A percentile compares a stretch with the other conserved stretches of the same genome.
Conservation (phyloP, 768 basidiomycete species). For the Boletus pseudo-olivaceus region DNA sequence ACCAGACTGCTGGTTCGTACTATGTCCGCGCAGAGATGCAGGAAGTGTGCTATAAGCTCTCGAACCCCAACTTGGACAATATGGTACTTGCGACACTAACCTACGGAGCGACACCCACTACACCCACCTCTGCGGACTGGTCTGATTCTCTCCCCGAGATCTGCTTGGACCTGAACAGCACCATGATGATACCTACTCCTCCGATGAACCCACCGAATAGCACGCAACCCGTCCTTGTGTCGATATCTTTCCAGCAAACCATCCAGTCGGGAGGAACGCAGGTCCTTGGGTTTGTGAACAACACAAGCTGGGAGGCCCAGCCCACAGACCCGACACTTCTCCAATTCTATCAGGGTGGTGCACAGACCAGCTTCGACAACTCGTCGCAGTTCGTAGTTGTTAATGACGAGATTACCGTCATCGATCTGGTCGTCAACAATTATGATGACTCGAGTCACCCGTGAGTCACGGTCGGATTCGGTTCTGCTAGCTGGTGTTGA, state of each 20-base stretch:
- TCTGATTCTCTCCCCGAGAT: conserved; percentile 20
- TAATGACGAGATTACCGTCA: conserved; percentile 26
- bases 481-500: background rate
- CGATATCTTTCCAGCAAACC: conserved; percentile 26
- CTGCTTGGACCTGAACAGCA: conserved; percentile 28
- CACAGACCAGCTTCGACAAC: conserved; percentile 25
- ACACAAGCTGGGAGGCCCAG: conserved; percentile 27
- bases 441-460: conserved; percentile 31
- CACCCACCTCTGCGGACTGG: conserved; percentile 27
- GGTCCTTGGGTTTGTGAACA: conserved; percentile 24
- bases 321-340: conserved; percentile 27
- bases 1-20: conserved; percentile 35
- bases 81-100: conserved; percentile 30
- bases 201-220: conserved; percentile 28
- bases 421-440: conserved; percentile 24
- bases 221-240: conserved; percentile 16
- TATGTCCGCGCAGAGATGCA: conserved; percentile 39
- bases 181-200: conserved; percentile 28
- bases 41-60: conserved; percentile 28
- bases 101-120: conserved; percentile 25
- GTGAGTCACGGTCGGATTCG: conserved; percentile 11
- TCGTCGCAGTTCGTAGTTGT: conserved; percentile 24
- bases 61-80: conserved; percentile 26
- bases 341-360: conserved; percentile 23
- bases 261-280: conserved; percentile 26